These are phyloP conservation scores for Plasmodium chabaudi DNA, from an alignment of 169 alveolate species.

Conservation along the genomic window DNA sequence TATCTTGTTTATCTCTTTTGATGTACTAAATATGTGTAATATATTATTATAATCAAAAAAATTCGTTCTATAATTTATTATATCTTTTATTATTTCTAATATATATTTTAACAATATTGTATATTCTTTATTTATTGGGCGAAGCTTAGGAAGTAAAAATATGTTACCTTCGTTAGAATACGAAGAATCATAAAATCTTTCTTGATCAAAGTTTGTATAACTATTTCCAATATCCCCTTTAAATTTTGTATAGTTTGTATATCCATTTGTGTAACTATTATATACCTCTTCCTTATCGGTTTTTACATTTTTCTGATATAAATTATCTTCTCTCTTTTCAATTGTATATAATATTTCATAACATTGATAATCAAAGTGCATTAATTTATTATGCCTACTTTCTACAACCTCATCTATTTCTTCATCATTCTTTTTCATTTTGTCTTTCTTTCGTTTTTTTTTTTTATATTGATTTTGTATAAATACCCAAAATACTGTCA, in stretches of 20 bases:
- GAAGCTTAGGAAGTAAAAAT: conserved; percentile 57
- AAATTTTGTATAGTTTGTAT: too few species aligned
- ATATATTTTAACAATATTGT: conserved; percentile 48
- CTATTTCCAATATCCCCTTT: not conserved
- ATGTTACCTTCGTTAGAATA: conserved; percentile 1
- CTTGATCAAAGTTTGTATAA: not conserved
- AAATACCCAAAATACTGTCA: conserved; percentile 68
- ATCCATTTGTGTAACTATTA: not conserved
- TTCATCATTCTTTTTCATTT: conserved; percentile 1
- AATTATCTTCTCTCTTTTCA: conserved; percentile 9
- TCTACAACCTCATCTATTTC: not conserved
- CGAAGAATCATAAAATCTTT: not conserved
- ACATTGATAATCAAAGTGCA: conserved; percentile 58
- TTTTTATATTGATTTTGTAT: conserved; percentile 60
- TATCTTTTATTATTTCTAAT: conserved; percentile 68
- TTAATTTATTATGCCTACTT: not conserved
- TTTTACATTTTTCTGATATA: not conserved
- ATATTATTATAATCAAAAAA: conserved; percentile 71
- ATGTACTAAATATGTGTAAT: conserved; percentile 60
- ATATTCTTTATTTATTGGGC: conserved; percentile 65
- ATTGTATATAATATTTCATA: conserved; percentile 58
- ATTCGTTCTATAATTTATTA: conserved; percentile 50
- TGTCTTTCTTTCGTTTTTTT: conserved; percentile 17
- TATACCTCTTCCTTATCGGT: not conserved
- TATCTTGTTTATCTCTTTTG: conserved; percentile 52